phyloP scores from a whole-genome alignment of 129 eudicot species.

The Dittrichia graveolens region DNA sequence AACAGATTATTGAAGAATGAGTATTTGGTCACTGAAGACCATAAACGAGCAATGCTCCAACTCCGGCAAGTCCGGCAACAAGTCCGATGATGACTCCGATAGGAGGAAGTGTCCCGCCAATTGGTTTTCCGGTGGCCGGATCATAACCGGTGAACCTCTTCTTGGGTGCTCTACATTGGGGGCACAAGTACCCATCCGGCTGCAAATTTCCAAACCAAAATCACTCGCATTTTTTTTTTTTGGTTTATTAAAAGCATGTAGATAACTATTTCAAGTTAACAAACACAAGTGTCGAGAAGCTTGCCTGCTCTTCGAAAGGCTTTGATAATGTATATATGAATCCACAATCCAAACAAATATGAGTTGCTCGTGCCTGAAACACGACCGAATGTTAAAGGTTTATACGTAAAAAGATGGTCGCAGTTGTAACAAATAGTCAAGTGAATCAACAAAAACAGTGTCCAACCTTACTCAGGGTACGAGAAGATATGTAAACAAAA shows the following conservation, averaged over 20 bases:
- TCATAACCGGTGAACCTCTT: slow-evolving; percentile 90
- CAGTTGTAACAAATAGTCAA: too few species aligned
- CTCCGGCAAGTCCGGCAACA: slow-evolving; percentile 84
- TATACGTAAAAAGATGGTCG: too few species aligned
- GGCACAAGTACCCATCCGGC: slow-evolving; percentile 93
- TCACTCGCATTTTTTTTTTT: not conserved
- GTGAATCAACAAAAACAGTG: too few species aligned
- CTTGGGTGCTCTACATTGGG: slow-evolving; percentile 96
- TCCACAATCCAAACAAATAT: slow-evolving; percentile 97
- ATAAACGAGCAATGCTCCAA: slow-evolving; percentile 90
- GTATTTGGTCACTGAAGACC: slow-evolving; percentile 72
- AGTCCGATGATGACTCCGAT: slow-evolving; percentile 90
- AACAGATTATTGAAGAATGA: slow-evolving; percentile 15
- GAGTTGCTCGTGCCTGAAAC: slow-evolving; percentile 92
- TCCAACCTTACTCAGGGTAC: too few species aligned
- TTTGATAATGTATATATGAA: slow-evolving; percentile 81
- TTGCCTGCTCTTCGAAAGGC: slow-evolving; percentile 97
- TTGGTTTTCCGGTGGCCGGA: slow-evolving; percentile 68
- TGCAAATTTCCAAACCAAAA: slow-evolving; percentile 36
- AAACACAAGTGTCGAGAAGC: slow-evolving; percentile 26
- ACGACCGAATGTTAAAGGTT: not conserved
- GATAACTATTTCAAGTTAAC: not conserved
- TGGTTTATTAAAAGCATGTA: not conserved
- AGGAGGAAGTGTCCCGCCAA: slow-evolving; percentile 83
- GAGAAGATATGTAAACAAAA: too few species aligned